Conservation (phyloP, 495 filamentous ascomycete species). For the Podospora fimiseda region DNA sequence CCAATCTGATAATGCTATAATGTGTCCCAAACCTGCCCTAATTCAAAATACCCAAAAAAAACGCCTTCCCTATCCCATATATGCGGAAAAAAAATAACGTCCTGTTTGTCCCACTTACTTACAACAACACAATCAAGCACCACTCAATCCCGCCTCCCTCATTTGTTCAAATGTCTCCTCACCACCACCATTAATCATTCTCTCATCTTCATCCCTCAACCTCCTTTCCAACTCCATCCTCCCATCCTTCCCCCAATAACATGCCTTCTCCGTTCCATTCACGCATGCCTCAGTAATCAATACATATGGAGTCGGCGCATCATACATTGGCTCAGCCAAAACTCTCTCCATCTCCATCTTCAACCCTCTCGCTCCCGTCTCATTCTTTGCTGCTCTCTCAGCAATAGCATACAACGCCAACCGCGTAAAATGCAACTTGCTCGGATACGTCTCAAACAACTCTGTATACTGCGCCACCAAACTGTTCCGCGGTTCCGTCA, state of each 20-base stretch:
- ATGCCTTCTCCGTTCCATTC: constrained; percentile 49
- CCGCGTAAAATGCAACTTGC: constrained; percentile 77
- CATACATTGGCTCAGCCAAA: constrained; percentile 85
- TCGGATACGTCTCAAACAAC: constrained; percentile 74
- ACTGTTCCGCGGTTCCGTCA: constrained; percentile 86
- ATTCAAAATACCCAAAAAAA: constrained; percentile 10
- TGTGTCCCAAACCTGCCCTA: not conserved
- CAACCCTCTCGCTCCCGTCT: constrained; percentile 80
- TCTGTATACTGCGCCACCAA: constrained; percentile 79
- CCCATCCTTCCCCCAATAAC: constrained; percentile 46
- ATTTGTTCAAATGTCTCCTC: constrained; percentile 29
- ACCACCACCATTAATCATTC: constrained; percentile 1
- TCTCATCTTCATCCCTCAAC: constrained; percentile 48
- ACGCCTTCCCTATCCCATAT: constrained; percentile 1
- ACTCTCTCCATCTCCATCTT: constrained; percentile 86
- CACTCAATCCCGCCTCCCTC: constrained; percentile 39
- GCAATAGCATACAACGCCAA: constrained; percentile 74
- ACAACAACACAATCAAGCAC: constrained; percentile 27
- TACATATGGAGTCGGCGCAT: constrained; percentile 62
- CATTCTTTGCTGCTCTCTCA: constrained; percentile 62
- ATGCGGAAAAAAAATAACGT: not conserved
- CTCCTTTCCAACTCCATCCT: constrained; percentile 47
- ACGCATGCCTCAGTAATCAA: constrained; percentile 74
- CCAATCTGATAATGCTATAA: constrained; percentile 15
- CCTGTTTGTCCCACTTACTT: not conserved